Base-by-base conservation (phyloP, 208 protist species). In the Willaertia magna region DNA sequence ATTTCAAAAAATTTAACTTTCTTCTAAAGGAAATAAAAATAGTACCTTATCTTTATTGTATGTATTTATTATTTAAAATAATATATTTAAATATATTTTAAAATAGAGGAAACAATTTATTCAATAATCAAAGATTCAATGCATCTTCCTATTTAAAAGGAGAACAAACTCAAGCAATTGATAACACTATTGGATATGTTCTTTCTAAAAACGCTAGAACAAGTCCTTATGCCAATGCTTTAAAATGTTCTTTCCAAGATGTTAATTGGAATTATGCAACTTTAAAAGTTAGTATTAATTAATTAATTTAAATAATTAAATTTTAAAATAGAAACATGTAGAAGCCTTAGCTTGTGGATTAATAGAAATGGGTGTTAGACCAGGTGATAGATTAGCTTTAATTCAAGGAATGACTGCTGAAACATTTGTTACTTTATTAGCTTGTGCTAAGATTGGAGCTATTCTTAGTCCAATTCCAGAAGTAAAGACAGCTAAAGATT, bases 321-420 rank as follows among this genome's bases (percentile, higher is more conserved):
- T 67, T 67, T 34, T n/a, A 4, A 67, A 34, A 34, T 12, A 83
- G 46, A 83, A 55, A 83, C 46, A 83, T 52, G 78, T 40, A 12
- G 78, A 83, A 55, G 78, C 78, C 18, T 55, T 83, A 4, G 78
- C 78, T 44, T 55, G 47, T 55, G 78, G 78, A 43, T 39, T 83
- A 9, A 26, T 42, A 39, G 78, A 83, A 83, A 11, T 55, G 40
- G 78, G 78, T 16, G 39, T 83, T 22, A 83, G 78, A 55, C 43
- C 46, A 26, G 78, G 78, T 43, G 78, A 83, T 55, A 49, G 78
- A 55, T 39, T 83, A 14, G 78, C 34, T 43, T 39, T 83, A 4
- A 83, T 59, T 83, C 78, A 83, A 83, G 47, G 47, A 48, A 42
- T 26, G 11, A 83, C 30, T 30, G 44, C 78, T 2, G 78, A 83